phyloP scores from a whole-genome alignment of 176 grass and related monocot species.

The Melocanna baccifera region DNA sequence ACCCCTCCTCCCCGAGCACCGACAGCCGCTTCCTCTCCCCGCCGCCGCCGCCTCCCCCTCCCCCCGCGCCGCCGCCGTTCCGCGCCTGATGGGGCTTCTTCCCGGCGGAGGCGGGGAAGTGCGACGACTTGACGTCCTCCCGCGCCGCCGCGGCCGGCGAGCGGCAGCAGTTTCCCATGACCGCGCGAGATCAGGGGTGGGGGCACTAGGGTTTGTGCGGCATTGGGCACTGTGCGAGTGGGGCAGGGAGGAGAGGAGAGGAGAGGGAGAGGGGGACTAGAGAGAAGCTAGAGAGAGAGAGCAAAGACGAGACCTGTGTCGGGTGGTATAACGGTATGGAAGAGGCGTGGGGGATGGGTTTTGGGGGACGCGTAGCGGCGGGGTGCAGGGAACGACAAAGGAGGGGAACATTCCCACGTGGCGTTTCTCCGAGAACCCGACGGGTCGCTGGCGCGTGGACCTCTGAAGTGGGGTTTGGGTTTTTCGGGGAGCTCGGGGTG shows the following conservation, averaged over 20 bases:
- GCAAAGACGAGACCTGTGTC: conserved; percentile 51
- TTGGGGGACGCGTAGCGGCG: conserved; percentile 43
- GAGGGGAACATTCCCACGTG: conserved; percentile 31
- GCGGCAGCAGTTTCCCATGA: conserved; percentile 97
- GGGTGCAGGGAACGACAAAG: neutral
- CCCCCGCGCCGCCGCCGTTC: conserved; percentile 27
- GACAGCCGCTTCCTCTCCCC: conserved; percentile 60
- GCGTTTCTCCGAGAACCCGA: neutral
- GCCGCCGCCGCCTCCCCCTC: neutral
- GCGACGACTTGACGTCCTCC: conserved; percentile 74
- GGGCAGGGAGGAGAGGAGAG: neutral
- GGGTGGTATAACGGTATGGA: conserved; percentile 51
- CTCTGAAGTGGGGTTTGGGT: neutral
- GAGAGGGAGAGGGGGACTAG: neutral
- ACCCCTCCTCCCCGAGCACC: conserved; percentile 60
- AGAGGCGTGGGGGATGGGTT: conserved; percentile 5
- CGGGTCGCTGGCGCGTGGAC: neutral
- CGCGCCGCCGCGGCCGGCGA: conserved; percentile 84
- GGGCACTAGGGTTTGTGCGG: conserved; percentile 50
- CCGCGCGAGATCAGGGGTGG: conserved; percentile 43
- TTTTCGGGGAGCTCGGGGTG: neutral
- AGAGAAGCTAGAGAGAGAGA: conserved; percentile 20
- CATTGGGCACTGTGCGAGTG: conserved; percentile 42
- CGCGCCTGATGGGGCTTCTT: conserved; percentile 74
- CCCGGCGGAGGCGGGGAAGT: conserved; percentile 58